Conservation (phyloP, 129 eudicot genomes). For the Pseudognaphalium luteoalbum region DNA sequence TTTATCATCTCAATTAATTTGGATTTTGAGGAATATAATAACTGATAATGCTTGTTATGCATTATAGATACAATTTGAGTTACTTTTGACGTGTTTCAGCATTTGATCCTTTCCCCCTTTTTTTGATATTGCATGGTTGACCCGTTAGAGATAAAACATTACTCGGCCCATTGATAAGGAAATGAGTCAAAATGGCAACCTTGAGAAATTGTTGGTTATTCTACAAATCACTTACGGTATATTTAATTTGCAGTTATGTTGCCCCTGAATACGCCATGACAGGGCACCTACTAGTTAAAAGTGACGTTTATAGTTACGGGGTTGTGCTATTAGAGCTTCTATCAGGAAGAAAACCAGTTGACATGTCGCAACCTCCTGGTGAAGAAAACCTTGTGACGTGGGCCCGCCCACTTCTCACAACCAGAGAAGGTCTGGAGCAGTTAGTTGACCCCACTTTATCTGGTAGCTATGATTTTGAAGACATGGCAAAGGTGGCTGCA, state of each 20-base stretch:
- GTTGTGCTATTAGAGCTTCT: slow-evolving; percentile 92
- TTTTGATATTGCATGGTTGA: not conserved
- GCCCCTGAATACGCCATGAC: slow-evolving; percentile 99
- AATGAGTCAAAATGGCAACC: not conserved
- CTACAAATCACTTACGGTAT: slow-evolving; percentile 19
- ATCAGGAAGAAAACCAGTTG: slow-evolving; percentile 85
- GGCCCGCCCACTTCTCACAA: slow-evolving; percentile 87
- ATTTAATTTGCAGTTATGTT: slow-evolving; percentile 65
- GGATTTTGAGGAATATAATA: not conserved
- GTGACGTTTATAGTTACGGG: slow-evolving; percentile 95
- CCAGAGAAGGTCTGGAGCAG: slow-evolving; percentile 75
- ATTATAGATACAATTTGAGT: not conserved
- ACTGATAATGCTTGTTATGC: not conserved
- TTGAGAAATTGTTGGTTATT: not conserved
- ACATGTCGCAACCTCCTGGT: slow-evolving; percentile 94
- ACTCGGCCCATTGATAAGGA: not conserved
- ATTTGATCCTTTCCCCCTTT: not conserved
- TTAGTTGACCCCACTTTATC: slow-evolving; percentile 71
- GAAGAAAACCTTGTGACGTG: slow-evolving; percentile 94
- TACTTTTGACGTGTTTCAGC: not conserved
- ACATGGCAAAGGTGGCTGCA: slow-evolving; percentile 94
- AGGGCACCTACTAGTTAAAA: slow-evolving; percentile 94
- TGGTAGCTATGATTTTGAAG: slow-evolving; percentile 64
- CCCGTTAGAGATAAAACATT: not conserved
- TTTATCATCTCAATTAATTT: not conserved